These are phyloP conservation scores for Rhododendron mucronatum DNA, from an alignment of 148 eudicot species.

Conservation along the genomic window DNA sequence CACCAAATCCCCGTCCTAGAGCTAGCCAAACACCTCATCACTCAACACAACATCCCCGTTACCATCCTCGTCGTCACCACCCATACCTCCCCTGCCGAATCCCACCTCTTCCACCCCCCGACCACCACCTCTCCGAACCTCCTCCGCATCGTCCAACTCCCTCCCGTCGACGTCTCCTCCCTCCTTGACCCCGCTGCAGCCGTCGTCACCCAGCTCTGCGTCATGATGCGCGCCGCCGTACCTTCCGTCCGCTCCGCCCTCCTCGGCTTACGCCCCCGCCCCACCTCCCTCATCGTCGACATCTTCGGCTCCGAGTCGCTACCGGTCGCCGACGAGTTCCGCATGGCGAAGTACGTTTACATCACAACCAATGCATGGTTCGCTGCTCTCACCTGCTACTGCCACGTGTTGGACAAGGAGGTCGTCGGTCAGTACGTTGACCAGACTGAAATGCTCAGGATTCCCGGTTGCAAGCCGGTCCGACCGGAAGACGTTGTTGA, in stretches of 20 bases:
- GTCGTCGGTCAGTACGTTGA: slow-evolving; percentile 29
- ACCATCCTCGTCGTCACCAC: slow-evolving; percentile 31
- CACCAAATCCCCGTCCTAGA: slow-evolving; percentile 41
- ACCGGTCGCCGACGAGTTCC: slow-evolving; percentile 25
- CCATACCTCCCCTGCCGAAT: not conserved
- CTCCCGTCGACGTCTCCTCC: slow-evolving; percentile 18
- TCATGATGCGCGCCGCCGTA: slow-evolving; percentile 22
- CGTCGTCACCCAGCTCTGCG: slow-evolving; percentile 11
- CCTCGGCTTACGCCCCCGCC: slow-evolving; percentile 16
- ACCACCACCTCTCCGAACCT: not conserved
- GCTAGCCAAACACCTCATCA: slow-evolving; percentile 38
- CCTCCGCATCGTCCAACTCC: slow-evolving; percentile 24
- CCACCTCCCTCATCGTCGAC: slow-evolving; percentile 44
- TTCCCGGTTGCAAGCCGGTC: slow-evolving; percentile 45
- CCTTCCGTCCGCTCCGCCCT: slow-evolving; percentile 23
- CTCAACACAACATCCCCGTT: slow-evolving; percentile 25
- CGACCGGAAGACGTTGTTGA: slow-evolving; percentile 18
- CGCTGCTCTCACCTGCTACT: slow-evolving; percentile 23
- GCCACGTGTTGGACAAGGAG: slow-evolving; percentile 19
- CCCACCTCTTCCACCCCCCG: not conserved
- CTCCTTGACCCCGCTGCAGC: slow-evolving; percentile 1
- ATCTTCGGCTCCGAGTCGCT: slow-evolving; percentile 35
- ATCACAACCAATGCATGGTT: slow-evolving; percentile 29
- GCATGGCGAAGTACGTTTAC: slow-evolving; percentile 32
- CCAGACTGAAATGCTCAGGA: slow-evolving; percentile 18